A percentile compares a stretch with the other conserved stretches of the same genome.
Evolutionary conservation across 768 basidiomycete genomes (phyloP).

Genomic region (Lactarius deliciosus): DNA sequence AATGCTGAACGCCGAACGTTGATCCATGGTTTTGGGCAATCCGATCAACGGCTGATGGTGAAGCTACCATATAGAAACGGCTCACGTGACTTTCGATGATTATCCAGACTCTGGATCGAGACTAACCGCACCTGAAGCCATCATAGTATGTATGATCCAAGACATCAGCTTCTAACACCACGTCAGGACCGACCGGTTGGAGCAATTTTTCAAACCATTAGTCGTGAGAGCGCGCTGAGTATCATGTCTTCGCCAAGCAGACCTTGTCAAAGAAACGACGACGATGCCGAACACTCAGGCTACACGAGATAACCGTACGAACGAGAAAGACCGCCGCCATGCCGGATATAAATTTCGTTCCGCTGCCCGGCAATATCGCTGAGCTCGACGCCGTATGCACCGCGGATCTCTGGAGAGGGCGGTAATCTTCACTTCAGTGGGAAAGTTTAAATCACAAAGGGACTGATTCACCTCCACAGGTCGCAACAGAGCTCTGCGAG

Average conservation of each 20-base stretch:
- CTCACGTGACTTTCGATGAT: conserved; percentile 32
- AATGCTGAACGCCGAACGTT: background rate
- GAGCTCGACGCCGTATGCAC: background rate
- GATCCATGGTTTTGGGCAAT: background rate
- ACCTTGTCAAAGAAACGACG: no score
- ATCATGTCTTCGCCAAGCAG: no score
- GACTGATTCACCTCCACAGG: background rate
- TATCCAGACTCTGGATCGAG: conserved; percentile 67
- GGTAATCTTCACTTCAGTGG: background rate
- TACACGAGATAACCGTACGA: no score
- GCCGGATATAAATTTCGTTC: background rate
- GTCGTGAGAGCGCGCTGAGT: no score
- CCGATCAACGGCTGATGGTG: background rate
- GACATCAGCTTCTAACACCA: no score
- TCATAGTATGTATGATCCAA: no score
- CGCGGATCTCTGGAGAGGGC: background rate
- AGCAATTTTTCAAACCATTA: no score
- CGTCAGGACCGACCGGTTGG: no score
- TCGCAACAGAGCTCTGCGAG: no score
- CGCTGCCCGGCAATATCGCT: background rate
- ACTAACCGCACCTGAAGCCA: conserved; percentile 27
- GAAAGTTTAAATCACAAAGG: background rate
- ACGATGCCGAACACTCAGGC: background rate
- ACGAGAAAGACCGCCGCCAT: background rate
- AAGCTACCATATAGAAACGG: background rate